Base-by-base conservation (phyloP, 2,329 filamentous ascomycete genomes). In the Claviceps paspali region DNA sequence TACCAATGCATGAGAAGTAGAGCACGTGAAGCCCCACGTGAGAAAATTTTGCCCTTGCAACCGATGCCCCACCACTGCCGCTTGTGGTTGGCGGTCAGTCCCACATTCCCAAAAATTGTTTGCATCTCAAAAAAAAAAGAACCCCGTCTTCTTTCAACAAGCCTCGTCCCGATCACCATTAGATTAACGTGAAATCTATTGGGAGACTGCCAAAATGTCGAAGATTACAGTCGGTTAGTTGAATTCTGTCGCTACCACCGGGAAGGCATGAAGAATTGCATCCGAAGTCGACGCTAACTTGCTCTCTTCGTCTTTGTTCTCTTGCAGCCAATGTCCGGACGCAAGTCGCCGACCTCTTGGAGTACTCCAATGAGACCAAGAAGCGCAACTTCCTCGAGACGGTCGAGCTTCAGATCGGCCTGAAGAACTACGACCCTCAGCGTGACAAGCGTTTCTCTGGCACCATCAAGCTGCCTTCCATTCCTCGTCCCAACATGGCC, bases 401-500 rank as follows among this genome's bases (percentile, higher is more conserved):
- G 61, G 84, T 94, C 64, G 81, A 86, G 67, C 80, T 82, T 53
- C 76, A 85, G 67, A 91, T 92, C 73, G 84, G 84, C 65, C 79
- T 93, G 63, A 92, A 93, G 82, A 93, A 93, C 81, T 94, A 94
- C 73, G 83, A 98, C 65, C 88, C 91, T 61, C 74, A 96, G 81
- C 88, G 91, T 85, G 91, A 98, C 75, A 98, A 98, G 88, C 88
- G 88, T 94, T 98, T 98, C 88, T 93, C 84, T 41, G 91, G 91
- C 68, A 96, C 91, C 66, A 83, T 98, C 75, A 86, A 82, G 72
- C 82, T 96, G 58, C 87, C 88, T 52, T 73, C 77, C 58, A 74
- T 96, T 54, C 91, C 87, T 55, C 86, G 85, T 62, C 91, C 85
- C 62, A 78, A 79, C 73, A 91, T 92, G 84, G 67, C 63, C 69